Evolutionary conservation across 495 filamentous ascomycete species (phyloP).

Genomic region (Eremomyces bilateralis): DNA sequence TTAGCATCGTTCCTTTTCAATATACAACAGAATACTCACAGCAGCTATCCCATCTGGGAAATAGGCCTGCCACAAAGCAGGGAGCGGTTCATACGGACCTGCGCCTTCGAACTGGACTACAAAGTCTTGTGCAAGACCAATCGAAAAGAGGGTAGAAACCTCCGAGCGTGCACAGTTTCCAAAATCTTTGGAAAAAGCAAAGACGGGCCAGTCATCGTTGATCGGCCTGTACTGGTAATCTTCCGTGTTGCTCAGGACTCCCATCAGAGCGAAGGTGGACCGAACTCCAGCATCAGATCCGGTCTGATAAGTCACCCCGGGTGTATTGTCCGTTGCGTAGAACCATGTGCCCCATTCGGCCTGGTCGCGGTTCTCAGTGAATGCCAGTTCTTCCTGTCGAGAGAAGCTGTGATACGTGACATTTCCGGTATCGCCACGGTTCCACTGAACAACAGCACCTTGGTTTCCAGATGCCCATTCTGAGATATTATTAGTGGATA

Average conservation of each 20-base stretch:
- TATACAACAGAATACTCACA: constrained; percentile 42
- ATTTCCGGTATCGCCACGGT: constrained; percentile 23
- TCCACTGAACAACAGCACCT: constrained; percentile 28
- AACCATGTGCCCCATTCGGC: constrained; percentile 76
- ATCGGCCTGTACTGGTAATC: constrained; percentile 33
- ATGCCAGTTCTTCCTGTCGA: constrained; percentile 36
- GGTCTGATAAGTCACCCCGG: constrained; percentile 21
- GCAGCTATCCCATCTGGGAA: constrained; percentile 27
- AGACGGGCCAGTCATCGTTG: constrained; percentile 29
- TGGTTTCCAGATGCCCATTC: constrained; percentile 38
- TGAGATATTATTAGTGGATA: constrained; percentile 14
- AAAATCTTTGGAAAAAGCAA: constrained; percentile 30
- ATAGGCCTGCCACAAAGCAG: constrained; percentile 34
- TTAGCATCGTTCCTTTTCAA: constrained; percentile 19
- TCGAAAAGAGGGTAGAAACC: constrained; percentile 26
- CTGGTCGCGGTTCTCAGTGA: constrained; percentile 51
- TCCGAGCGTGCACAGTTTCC: constrained; percentile 21
- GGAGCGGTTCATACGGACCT: constrained; percentile 17
- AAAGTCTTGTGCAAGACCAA: constrained; percentile 30
- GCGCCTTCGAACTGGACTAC: constrained; percentile 31
- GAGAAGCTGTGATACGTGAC: constrained; percentile 39
- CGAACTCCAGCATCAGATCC: constrained; percentile 29
- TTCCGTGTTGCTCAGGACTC: constrained; percentile 23
- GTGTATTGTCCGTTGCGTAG: constrained; percentile 27
- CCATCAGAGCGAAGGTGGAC: constrained; percentile 22